Percentiles rank a stretch among this genome's conserved stretches.
These are phyloP conservation scores for Rubia yunnanensis DNA, from an alignment of 257 asterid genomes.

Conservation along the genomic window DNA sequence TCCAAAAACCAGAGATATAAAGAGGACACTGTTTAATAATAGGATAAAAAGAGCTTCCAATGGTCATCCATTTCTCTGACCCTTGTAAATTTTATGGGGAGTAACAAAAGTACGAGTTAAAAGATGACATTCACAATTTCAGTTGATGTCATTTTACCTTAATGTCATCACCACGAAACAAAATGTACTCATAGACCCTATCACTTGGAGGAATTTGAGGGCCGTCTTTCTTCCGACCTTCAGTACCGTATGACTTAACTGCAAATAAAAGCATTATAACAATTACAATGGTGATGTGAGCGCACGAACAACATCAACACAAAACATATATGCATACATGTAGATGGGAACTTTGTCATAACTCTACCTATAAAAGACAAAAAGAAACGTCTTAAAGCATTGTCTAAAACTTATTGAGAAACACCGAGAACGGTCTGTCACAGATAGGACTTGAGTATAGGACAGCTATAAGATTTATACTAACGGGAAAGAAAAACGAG, in stretches of 20 bases:
- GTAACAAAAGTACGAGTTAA: background rate
- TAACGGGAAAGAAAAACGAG: too few relatives aligned
- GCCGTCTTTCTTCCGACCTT: constrained; percentile 64
- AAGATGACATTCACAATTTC: background rate
- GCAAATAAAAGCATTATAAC: constrained; percentile 14
- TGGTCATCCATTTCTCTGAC: background rate
- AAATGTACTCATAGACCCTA: constrained; percentile 58
- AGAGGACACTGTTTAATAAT: background rate
- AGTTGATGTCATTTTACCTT: constrained; percentile 34
- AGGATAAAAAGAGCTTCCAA: too few relatives aligned
- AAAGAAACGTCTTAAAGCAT: background rate
- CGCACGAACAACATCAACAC: background rate
- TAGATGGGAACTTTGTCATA: background rate
- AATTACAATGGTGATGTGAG: background rate
- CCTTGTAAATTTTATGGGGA: background rate
- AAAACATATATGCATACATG: background rate
- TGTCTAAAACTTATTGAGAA: background rate
- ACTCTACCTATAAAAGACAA: background rate
- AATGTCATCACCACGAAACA: constrained; percentile 76
- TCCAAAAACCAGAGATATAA: background rate
- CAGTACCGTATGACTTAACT: constrained; percentile 82
- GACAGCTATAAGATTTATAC: too few relatives aligned
- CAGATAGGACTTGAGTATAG: background rate
- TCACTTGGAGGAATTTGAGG: constrained; percentile 67
- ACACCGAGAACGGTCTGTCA: background rate